phyloP scores from a whole-genome alignment of 441 rosid genomes.

The Erodium moschatum region DNA sequence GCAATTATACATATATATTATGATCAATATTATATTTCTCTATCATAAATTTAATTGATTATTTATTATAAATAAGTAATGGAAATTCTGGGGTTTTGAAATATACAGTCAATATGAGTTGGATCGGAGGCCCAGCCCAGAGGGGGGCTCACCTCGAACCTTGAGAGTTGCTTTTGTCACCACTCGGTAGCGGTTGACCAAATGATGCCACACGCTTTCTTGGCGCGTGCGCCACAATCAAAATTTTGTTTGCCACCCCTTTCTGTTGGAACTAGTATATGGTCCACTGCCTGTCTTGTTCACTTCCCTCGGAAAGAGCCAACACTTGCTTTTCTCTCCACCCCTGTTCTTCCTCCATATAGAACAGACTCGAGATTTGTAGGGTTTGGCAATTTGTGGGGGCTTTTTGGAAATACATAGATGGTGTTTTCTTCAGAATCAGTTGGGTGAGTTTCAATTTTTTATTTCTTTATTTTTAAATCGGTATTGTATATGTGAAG shows the following conservation, averaged over 20 bases:
- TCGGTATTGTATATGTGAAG: constrained; percentile 19
- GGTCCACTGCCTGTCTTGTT: neutral
- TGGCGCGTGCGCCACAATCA: neutral
- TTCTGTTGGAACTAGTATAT: neutral
- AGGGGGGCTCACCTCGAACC: neutral
- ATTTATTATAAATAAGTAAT: too few species aligned
- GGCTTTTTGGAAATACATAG: neutral
- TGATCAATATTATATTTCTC: too few species aligned
- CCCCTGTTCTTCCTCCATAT: neutral
- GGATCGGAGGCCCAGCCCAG: neutral
- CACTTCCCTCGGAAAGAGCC: neutral
- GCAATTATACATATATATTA: too few species aligned
- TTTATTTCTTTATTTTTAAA: constrained; percentile 11
- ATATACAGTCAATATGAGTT: too few species aligned
- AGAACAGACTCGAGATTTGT: neutral
- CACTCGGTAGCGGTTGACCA: neutral
- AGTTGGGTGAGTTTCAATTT: constrained; percentile 30
- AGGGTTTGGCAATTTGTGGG: neutral
- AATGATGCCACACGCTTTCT: neutral
- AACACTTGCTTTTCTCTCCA: neutral
- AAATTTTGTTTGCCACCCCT: neutral
- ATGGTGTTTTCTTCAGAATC: constrained; percentile 18
- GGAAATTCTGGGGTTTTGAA: too few species aligned
- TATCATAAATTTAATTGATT: too few species aligned
- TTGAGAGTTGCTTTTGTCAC: neutral